These are phyloP conservation scores for Eucalyptus sp. DNA, from an alignment of 345 rosid genomes.

Conservation along the genomic window DNA sequence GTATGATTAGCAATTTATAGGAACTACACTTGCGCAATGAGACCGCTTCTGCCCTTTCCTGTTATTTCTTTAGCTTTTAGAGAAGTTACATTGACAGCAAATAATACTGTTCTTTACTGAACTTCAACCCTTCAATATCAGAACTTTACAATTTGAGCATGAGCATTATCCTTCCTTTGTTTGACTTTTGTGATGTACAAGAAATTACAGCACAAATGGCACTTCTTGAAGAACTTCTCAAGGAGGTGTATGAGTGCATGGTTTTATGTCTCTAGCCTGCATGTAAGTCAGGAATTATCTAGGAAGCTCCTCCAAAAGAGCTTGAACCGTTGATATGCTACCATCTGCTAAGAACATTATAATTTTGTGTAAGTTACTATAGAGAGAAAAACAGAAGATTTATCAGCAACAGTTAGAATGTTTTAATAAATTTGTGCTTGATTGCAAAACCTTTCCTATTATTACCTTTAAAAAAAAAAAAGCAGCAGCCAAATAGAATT, in stretches of 20 bases:
- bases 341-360: slow-evolving; percentile 29
- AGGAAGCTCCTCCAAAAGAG: slow-evolving; percentile 75
- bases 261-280: slow-evolving; percentile 55
- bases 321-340: slow-evolving; percentile 57
- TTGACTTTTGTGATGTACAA: not conserved
- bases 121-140: not conserved
- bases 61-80: not conserved
- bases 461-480: not conserved
- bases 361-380: not conserved
- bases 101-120: not conserved
- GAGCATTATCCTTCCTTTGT: not conserved
- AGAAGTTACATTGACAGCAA: not conserved
- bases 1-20: not conserved
- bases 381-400: not conserved
- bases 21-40: not conserved
- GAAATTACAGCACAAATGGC: not conserved
- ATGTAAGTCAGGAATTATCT: slow-evolving; percentile 57
- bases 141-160: not conserved
- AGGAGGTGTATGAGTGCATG: not conserved
- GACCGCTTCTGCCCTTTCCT: not conserved
- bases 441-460: not conserved
- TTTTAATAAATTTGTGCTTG: not conserved
- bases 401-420: not conserved
- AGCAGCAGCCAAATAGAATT: no score
- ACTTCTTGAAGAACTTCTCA: not conserved